These are phyloP conservation scores for Kockovaella imperatae DNA, from an alignment of 768 basidiomycete species.

Conservation along the genomic window DNA sequence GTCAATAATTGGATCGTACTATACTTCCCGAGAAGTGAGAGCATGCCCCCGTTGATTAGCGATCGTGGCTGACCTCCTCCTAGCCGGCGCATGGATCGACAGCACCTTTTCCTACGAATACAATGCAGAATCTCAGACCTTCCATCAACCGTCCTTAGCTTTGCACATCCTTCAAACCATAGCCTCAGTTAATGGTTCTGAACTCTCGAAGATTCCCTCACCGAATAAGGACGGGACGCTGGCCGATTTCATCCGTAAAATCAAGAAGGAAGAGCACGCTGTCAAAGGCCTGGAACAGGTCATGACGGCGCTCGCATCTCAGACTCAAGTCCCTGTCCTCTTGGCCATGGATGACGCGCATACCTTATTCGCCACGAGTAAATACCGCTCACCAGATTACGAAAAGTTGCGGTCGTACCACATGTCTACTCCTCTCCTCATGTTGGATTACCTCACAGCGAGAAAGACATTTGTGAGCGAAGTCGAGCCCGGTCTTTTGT, in stretches of 20 bases:
- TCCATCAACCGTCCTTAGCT: constrained; percentile 62
- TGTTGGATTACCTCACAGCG: constrained; percentile 73
- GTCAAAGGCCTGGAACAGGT: constrained; percentile 56
- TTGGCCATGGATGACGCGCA: constrained; percentile 85
- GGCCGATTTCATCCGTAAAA: constrained; percentile 54
- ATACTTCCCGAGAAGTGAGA: constrained; percentile 70
- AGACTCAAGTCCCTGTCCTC: constrained; percentile 63
- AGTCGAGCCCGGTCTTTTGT: background rate
- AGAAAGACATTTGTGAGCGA: constrained; percentile 58
- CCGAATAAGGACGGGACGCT: constrained; percentile 41
- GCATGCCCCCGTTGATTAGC: background rate
- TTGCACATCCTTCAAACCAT: constrained; percentile 60
- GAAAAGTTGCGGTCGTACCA: constrained; percentile 63
- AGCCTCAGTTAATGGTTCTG: constrained; percentile 53
- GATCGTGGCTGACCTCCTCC: background rate
- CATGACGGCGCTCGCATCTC: constrained; percentile 57
- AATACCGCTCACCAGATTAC: constrained; percentile 69
- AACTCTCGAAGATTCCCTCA: constrained; percentile 41
- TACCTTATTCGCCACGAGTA: constrained; percentile 58
- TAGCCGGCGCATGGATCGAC: constrained; percentile 60
- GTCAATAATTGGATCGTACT: constrained; percentile 69
- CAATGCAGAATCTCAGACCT: constrained; percentile 66
- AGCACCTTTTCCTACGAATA: constrained; percentile 66
- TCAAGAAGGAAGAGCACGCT: constrained; percentile 51
- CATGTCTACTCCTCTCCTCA: constrained; percentile 65